Conservation (phyloP, 192 early-diverging fungal genomes). For the Chytriomyces sp. region DNA sequence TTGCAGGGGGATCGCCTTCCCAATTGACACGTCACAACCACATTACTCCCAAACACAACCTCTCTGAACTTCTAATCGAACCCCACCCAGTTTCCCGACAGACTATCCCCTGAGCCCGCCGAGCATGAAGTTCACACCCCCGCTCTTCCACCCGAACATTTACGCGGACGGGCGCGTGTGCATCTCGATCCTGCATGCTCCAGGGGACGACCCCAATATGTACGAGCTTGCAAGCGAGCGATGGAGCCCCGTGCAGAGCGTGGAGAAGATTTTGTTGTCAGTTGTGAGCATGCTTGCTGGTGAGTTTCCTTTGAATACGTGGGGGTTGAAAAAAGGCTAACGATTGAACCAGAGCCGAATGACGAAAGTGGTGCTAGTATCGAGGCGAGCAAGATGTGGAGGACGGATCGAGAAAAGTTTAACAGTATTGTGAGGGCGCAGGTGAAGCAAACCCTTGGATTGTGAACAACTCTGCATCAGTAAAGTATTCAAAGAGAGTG, state of each 20-base stretch:
- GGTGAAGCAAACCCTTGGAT: constrained; percentile 76
- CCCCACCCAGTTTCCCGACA: constrained; percentile 74
- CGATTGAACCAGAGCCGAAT: constrained; percentile 78
- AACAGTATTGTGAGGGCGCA: constrained; percentile 77
- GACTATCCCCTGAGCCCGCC: constrained; percentile 98
- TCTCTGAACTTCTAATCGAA: no score
- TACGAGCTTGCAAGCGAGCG: constrained; percentile 95
- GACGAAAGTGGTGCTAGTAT: constrained; percentile 98
- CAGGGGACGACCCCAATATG: constrained; percentile 96
- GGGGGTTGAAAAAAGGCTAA: not conserved
- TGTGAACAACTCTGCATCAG: constrained; percentile 6
- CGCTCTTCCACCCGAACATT: constrained; percentile 91
- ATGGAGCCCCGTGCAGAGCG: constrained; percentile 97
- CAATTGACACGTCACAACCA: no score
- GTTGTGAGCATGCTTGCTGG: constrained; percentile 94
- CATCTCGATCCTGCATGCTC: constrained; percentile 97
- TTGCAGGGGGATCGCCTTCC: no score
- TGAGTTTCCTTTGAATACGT: constrained; percentile 25
- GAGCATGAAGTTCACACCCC: constrained; percentile 93
- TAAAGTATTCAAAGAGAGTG: no score
- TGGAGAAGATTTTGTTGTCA: constrained; percentile 95
- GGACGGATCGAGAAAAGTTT: constrained; percentile 80
- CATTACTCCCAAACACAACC: no score
- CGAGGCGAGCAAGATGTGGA: constrained; percentile 97
- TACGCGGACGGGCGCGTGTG: constrained; percentile 96